Conservation (phyloP, 768 basidiomycete genomes). For the Tulasnella sp. region DNA sequence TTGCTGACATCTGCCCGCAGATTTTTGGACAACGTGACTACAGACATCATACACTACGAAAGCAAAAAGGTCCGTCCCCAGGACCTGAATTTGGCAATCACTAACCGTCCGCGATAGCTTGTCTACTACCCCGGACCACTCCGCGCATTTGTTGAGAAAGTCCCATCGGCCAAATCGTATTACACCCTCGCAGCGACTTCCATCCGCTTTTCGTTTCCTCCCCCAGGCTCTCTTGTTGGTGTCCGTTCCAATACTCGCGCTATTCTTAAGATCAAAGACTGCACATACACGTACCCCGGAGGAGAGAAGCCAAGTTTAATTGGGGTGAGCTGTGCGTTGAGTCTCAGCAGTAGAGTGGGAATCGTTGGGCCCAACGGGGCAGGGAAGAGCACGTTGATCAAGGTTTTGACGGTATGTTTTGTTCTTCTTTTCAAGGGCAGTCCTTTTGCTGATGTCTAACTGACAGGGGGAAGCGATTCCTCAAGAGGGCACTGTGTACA, state of each 20-base stretch:
- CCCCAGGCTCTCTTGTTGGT: slow-evolving; percentile 95
- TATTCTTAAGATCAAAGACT: slow-evolving; percentile 88
- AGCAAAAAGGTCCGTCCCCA: slow-evolving; percentile 68
- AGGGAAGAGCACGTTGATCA: slow-evolving; percentile 98
- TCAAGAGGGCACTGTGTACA: slow-evolving; percentile 89
- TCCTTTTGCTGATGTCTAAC: neutral
- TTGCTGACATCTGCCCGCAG: slow-evolving; percentile 45
- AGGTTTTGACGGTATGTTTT: slow-evolving; percentile 88
- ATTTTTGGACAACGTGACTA: slow-evolving; percentile 93
- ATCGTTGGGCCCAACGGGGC: slow-evolving; percentile 94
- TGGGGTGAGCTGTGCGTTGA: slow-evolving; percentile 86
- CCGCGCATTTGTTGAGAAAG: slow-evolving; percentile 82
- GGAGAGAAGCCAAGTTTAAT: slow-evolving; percentile 74
- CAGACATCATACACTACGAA: slow-evolving; percentile 98
- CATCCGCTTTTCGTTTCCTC: slow-evolving; percentile 93
- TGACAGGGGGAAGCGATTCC: slow-evolving; percentile 84
- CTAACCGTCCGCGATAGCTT: slow-evolving; percentile 53
- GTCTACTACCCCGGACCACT: slow-evolving; percentile 94
- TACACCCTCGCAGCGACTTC: slow-evolving; percentile 93
- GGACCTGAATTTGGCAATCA: slow-evolving; percentile 5
- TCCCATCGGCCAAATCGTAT: slow-evolving; percentile 94
- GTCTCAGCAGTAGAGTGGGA: slow-evolving; percentile 74
- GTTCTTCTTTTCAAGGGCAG: slow-evolving; percentile 48
- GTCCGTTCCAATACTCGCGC: slow-evolving; percentile 95
- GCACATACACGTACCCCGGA: slow-evolving; percentile 95